A percentile compares a stretch with the other conserved stretches of the same genome.
Conservation (phyloP, 495 filamentous ascomycete species). For the Aspergillus campestris region DNA sequence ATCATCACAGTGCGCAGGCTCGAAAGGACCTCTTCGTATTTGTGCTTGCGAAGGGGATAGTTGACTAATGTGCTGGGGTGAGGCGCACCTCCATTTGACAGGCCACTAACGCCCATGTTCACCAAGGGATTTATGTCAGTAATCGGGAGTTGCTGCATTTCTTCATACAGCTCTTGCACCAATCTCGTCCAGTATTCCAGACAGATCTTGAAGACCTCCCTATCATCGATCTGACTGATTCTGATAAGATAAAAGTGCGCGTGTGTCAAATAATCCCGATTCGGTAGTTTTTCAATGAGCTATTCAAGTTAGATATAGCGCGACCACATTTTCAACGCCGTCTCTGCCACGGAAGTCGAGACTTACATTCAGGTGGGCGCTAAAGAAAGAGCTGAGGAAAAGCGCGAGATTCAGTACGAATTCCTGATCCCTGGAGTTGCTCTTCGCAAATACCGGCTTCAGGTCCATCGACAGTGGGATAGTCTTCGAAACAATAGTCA, state of each 20-base stretch:
- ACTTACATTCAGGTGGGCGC: conserved; percentile 78
- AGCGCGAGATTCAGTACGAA: conserved; percentile 95
- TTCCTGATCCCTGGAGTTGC: conserved; percentile 90
- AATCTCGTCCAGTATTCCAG: conserved; percentile 98
- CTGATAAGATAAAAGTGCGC: conserved; percentile 97
- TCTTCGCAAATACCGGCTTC: conserved; percentile 78
- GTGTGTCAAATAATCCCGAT: conserved; percentile 87
- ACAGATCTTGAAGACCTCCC: conserved; percentile 99
- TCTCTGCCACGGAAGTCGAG: not conserved
- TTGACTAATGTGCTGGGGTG: conserved; percentile 74
- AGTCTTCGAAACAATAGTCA: conserved; percentile 81
- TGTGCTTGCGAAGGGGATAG: conserved; percentile 92
- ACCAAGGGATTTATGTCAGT: conserved; percentile 84
- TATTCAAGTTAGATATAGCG: conserved; percentile 20
- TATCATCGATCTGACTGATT: conserved; percentile 96
- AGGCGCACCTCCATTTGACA: conserved; percentile 71
- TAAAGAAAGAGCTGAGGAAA: conserved; percentile 94
- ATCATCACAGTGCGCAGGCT: conserved; percentile 98
- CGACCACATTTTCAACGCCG: conserved; percentile 1
- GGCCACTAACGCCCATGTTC: conserved; percentile 60
- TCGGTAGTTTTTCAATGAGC: conserved; percentile 93
- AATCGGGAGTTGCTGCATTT: conserved; percentile 92
- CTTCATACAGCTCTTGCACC: conserved; percentile 97
- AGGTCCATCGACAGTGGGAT: conserved; percentile 84
- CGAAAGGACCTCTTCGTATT: conserved; percentile 87